Percentiles rank a stretch among this genome's conserved stretches.
Conservation (phyloP, 2,329 filamentous ascomycete genomes). For the Colletotrichum tanaceti region DNA sequence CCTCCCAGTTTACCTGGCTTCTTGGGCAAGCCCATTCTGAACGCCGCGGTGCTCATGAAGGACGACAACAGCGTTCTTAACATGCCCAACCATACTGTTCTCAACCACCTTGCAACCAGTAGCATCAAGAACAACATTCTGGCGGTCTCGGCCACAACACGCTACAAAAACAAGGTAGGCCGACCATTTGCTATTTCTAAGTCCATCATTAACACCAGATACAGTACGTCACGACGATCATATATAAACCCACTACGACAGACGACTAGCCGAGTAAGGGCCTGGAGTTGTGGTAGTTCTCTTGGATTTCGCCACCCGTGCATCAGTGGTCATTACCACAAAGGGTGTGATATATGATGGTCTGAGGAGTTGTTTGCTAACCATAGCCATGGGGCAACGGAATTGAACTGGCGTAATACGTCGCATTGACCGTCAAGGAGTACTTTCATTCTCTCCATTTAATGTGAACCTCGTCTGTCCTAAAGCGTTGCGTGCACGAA, state of each 20-base stretch:
- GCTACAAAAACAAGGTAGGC: constrained; percentile 91
- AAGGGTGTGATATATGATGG: neutral
- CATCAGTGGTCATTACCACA: neutral
- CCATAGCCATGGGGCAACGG: neutral
- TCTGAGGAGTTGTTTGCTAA: neutral
- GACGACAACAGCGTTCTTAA: constrained; percentile 97
- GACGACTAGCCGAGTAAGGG: constrained; percentile 53
- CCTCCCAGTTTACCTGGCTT: constrained; percentile 91
- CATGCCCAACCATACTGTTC: constrained; percentile 95
- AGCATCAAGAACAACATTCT: constrained; percentile 97
- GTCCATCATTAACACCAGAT: constrained; percentile 42
- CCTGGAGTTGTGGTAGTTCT: neutral
- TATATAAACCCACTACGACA: constrained; percentile 89
- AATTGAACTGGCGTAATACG: constrained; percentile 23
- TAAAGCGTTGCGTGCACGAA: constrained; percentile 85
- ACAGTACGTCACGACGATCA: constrained; percentile 96
- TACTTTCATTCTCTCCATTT: constrained; percentile 76
- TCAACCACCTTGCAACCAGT: constrained; percentile 96
- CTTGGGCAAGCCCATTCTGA: constrained; percentile 92
- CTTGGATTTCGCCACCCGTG: neutral
- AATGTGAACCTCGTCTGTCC: constrained; percentile 84
- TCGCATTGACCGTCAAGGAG: constrained; percentile 6
- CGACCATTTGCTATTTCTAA: constrained; percentile 5
- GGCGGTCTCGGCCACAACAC: constrained; percentile 95
- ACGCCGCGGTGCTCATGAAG: constrained; percentile 91